Base-by-base conservation (phyloP, 2,329 filamentous ascomycete species). In the Penicillium sp. region DNA sequence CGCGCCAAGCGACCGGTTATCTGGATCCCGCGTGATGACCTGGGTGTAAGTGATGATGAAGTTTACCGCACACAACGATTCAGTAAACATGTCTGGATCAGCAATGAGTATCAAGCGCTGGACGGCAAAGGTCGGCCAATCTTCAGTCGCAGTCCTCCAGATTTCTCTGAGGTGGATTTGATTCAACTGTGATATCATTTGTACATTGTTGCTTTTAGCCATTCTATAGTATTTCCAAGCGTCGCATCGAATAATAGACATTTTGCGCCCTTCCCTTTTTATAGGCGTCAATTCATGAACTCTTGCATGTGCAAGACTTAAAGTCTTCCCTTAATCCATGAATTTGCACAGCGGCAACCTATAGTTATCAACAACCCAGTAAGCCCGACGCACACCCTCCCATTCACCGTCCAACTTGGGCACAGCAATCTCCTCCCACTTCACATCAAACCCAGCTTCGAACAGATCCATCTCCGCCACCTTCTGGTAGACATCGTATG, bases 401-500 rank as follows among this genome's bases (percentile, higher is more conserved):
- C 93, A 99, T 64, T 92, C 88, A 19, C 82, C 83, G 11, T 84
- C 81, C 44, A 95, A 72, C 47, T 81, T 82, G 13, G 89, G 83
- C 12, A 97, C 87, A 5, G 80, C 75, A 29, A 93, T 80, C 48
- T 86, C 86, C 45, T 85, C 80, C 90, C 90, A 97, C 44, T 91
- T 87, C 1, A 92, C 83, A 63, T 97, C 92, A 59, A 96, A 81
- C 0, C 91, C 91, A 9, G 89, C 89, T 59, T 97, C 91, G 54
- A 86, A 82, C 18, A 95, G 77, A 71, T 97, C 90, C 77, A 95
- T 85, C 71, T 97, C 92, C 1, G 89, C 86, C 2, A 97, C 89
- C 68, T 88, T 89, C 45, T 86, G 88, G 72, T 97, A 97, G 19
- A 99, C 91, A 72, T 97, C 93, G 71, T 97, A 97, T 71, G 89